Evolutionary conservation across 352 stramenopile species (phyloP).

Genomic region (Aphanomyces astaci): DNA sequence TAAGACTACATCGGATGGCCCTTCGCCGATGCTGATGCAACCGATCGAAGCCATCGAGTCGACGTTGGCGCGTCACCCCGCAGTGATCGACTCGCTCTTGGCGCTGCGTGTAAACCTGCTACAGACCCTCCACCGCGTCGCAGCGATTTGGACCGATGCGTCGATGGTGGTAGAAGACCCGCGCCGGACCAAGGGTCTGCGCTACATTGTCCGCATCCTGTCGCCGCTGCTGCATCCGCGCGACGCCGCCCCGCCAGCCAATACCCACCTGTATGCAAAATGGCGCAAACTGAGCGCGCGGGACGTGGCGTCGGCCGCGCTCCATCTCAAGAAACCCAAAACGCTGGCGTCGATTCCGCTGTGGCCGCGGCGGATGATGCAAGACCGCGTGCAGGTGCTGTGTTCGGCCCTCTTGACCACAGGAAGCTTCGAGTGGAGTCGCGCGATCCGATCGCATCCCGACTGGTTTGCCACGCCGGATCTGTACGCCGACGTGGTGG

Average conservation of each 20-base stretch:
- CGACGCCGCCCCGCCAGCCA: neutral
- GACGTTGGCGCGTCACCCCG: slow-evolving; percentile 28
- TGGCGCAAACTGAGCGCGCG: slow-evolving; percentile 44
- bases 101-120: slow-evolving; percentile 40
- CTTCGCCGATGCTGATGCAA: slow-evolving; percentile 33
- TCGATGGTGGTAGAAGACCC: slow-evolving; percentile 9
- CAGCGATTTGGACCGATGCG: slow-evolving; percentile 36
- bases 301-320: slow-evolving; percentile 43
- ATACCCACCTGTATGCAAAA: slow-evolving; percentile 16
- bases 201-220: slow-evolving; percentile 9
- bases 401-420: neutral
- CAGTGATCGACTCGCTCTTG: slow-evolving; percentile 33
- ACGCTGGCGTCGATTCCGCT: slow-evolving; percentile 3
- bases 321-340: slow-evolving; percentile 25
- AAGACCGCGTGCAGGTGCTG: slow-evolving; percentile 9
- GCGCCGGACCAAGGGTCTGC: neutral
- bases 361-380: slow-evolving; percentile 19
- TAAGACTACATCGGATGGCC: slow-evolving; percentile 24
- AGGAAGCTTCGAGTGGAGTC: slow-evolving; percentile 5
- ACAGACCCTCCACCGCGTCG: slow-evolving; percentile 32
- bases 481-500: neutral
- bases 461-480: neutral
- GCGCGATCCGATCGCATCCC: neutral
- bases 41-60: slow-evolving; percentile 30
- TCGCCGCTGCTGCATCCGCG: slow-evolving; percentile 1